Percentiles rank a stretch among this genome's conserved stretches.
Conservation (phyloP, 495 filamentous ascomycete genomes). For the Penicillium lividum region DNA sequence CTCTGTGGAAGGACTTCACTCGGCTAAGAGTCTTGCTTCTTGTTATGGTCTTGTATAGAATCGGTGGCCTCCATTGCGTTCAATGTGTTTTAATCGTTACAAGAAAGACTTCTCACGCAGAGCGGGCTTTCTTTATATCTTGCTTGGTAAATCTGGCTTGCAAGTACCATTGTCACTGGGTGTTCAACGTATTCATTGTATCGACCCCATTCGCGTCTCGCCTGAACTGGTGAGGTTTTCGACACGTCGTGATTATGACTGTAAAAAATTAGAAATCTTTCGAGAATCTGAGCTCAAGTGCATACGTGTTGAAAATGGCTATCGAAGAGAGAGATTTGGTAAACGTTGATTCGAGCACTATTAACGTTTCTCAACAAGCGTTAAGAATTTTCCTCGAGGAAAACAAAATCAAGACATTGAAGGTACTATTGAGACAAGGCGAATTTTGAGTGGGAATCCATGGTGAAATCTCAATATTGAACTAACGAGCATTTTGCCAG, state of each 20-base stretch:
- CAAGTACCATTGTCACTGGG: neutral
- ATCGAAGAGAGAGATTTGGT: neutral
- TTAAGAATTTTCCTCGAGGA: too few relatives aligned
- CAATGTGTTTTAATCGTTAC: neutral
- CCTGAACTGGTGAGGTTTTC: neutral
- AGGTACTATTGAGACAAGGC: too few relatives aligned
- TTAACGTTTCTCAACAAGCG: neutral
- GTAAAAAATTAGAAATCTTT: neutral
- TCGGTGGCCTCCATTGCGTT: neutral
- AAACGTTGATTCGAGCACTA: neutral
- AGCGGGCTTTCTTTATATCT: neutral
- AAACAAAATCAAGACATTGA: too few relatives aligned
- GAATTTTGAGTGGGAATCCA: too few relatives aligned
- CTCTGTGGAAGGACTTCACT: neutral
- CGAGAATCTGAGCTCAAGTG: neutral
- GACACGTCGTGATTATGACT: neutral
- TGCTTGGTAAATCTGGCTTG: neutral
- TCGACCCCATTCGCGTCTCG: neutral
- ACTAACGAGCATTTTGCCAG: too few relatives aligned
- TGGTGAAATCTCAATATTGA: too few relatives aligned
- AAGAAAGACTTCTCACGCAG: neutral
- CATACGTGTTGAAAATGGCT: neutral
- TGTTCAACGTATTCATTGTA: neutral
- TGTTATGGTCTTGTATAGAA: neutral
- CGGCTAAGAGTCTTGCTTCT: neutral